phyloP scores from a whole-genome alignment of 257 asterid genomes.

The Thymus quinquecostatus region DNA sequence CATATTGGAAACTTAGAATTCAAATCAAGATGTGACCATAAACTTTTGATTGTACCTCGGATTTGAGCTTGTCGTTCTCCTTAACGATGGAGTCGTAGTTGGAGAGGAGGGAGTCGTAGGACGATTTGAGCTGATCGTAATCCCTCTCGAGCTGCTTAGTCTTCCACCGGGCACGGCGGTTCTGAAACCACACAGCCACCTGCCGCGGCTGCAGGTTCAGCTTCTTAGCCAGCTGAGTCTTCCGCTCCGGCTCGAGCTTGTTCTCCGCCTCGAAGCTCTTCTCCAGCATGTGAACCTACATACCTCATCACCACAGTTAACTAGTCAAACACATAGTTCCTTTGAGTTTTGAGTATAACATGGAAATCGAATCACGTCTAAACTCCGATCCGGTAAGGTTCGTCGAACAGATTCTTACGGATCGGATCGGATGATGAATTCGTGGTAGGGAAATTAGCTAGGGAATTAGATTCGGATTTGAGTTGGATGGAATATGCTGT shows the following conservation, averaged over 20 bases:
- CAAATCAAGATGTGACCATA: neutral
- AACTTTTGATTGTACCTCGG: slow-evolving; percentile 61
- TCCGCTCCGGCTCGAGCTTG: slow-evolving; percentile 98
- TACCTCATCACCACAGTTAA: slow-evolving; percentile 19
- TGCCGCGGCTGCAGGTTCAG: slow-evolving; percentile 94
- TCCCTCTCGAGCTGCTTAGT: slow-evolving; percentile 95
- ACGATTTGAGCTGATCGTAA: slow-evolving; percentile 81
- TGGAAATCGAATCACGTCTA: slow-evolving; percentile 13
- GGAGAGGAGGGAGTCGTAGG: slow-evolving; percentile 78
- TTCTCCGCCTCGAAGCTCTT: slow-evolving; percentile 94
- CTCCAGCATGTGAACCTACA: slow-evolving; percentile 89
- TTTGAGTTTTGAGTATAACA: no score
- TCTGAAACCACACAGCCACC: slow-evolving; percentile 99
- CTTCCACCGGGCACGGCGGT: slow-evolving; percentile 99
- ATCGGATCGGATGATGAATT: slow-evolving; percentile 1
- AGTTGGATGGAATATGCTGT: slow-evolving; percentile 28
- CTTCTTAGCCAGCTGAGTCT: slow-evolving; percentile 87
- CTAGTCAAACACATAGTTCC: neutral
- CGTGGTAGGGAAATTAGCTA: neutral
- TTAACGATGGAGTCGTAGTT: slow-evolving; percentile 70
- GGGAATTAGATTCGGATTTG: slow-evolving; percentile 37
- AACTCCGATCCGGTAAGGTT: neutral
- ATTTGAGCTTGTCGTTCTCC: slow-evolving; percentile 85
- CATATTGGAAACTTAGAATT: neutral
- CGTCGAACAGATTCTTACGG: neutral